These are phyloP conservation scores for Galium porrigens DNA, from an alignment of 305 asterid species.

Conservation along the genomic window DNA sequence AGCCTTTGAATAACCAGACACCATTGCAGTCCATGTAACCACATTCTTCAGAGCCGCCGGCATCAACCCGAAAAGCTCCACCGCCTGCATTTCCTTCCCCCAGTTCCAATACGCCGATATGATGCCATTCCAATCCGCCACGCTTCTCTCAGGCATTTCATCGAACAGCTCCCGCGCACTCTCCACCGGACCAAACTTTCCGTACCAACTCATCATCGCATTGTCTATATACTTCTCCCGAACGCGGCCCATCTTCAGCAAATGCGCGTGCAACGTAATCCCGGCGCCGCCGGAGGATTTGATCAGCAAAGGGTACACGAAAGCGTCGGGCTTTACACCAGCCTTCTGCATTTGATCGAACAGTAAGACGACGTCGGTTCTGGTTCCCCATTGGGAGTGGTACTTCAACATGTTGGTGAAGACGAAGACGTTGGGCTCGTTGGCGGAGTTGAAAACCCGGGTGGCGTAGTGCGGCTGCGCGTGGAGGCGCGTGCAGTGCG, in stretches of 20 bases:
- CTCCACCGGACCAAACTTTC: conserved; percentile 48
- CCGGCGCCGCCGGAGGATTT: conserved; percentile 40
- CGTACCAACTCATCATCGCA: conserved; percentile 38
- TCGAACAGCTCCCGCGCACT: conserved; percentile 47
- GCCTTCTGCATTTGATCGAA: conserved; percentile 32
- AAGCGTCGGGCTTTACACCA: conserved; percentile 31
- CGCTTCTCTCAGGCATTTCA: conserved; percentile 38
- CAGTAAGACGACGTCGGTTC: conserved; percentile 21
- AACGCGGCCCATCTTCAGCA: conserved; percentile 39
- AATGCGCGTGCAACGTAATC: conserved; percentile 31
- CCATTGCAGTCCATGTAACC: conserved; percentile 65
- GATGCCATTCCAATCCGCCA: conserved; percentile 55
- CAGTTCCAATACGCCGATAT: conserved; percentile 63
- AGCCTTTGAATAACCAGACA: conserved; percentile 43
- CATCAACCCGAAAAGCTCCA: conserved; percentile 37
- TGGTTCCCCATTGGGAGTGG: conserved; percentile 28
- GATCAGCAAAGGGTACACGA: conserved; percentile 40
- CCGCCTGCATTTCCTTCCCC: conserved; percentile 36
- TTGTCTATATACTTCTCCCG: conserved; percentile 36
- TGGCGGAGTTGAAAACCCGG: conserved; percentile 30
- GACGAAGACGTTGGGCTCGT: conserved; percentile 26
- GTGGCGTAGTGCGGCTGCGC: conserved; percentile 37
- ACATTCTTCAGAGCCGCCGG: conserved; percentile 34
- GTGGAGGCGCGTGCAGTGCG: conserved; percentile 39
- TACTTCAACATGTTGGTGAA: conserved; percentile 43